Conservation (phyloP, 306 rosid genomes). For the Potentilla sterilis region DNA sequence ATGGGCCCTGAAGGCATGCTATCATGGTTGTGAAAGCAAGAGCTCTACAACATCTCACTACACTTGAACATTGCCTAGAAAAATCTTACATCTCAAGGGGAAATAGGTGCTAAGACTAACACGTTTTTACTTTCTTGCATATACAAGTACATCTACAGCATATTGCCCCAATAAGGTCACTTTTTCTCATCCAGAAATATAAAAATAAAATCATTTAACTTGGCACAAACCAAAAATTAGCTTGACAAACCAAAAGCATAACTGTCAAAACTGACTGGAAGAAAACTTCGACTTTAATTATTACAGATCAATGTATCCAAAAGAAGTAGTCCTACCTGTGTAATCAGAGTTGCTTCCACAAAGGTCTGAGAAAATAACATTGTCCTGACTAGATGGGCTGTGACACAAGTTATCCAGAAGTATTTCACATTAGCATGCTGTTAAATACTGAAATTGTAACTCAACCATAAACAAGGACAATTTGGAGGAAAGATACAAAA, state of each 20-base stretch:
- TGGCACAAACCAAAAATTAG: background rate
- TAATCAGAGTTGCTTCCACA: conserved; percentile 56
- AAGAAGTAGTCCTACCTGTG: conserved; percentile 54
- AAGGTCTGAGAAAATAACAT: conserved; percentile 44
- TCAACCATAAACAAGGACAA: background rate
- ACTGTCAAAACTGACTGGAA: background rate
- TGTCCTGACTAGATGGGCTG: conserved; percentile 60
- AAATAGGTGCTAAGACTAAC: background rate
- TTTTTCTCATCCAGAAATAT: background rate
- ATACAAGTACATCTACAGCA: background rate
- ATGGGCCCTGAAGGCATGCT: background rate
- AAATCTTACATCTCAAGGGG: background rate
- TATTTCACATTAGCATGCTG: conserved; percentile 28
- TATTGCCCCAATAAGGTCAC: background rate
- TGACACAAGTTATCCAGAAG: conserved; percentile 39
- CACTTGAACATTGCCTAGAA: background rate
- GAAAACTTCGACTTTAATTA: background rate
- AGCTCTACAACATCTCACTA: background rate
- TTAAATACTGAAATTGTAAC: background rate
- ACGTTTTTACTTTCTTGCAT: background rate
- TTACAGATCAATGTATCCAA: conserved; percentile 10
- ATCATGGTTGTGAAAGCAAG: background rate
- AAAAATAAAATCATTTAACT: background rate
- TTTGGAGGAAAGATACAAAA: background rate
- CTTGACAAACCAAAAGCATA: background rate